Percentiles rank a stretch among this genome's conserved stretches.
Evolutionary conservation across 805 yeast species (phyloP).

Genomic region (Danielozyma ontarioensis): DNA sequence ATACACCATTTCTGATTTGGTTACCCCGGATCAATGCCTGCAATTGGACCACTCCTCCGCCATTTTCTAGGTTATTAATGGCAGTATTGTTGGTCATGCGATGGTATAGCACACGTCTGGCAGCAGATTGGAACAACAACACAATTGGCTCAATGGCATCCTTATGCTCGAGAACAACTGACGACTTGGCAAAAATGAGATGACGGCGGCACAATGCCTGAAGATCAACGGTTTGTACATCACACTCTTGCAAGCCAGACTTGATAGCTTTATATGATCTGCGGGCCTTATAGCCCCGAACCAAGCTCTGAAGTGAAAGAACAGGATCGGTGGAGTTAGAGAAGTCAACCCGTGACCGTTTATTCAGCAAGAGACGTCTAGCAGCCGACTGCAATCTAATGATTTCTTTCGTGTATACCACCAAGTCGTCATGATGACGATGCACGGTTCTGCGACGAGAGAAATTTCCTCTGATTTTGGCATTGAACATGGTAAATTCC

Average conservation of each 20-base stretch:
- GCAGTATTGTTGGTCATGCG: constrained; percentile 9
- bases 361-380: constrained; percentile 18
- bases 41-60: constrained; percentile 18
- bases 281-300: constrained; percentile 26
- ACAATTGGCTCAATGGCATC: constrained; percentile 16
- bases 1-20: constrained; percentile 18
- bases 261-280: constrained; percentile 7
- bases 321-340: neutral
- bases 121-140: constrained; percentile 24
- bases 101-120: constrained; percentile 20
- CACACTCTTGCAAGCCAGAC: constrained; percentile 3
- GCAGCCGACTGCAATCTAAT: constrained; percentile 36
- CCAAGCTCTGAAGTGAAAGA: constrained; percentile 21
- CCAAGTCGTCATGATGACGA: constrained; percentile 30
- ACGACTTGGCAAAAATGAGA: constrained; percentile 12
- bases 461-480: constrained; percentile 47
- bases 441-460: constrained; percentile 25
- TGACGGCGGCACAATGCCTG: constrained; percentile 34
- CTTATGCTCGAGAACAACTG: constrained; percentile 18
- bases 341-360: neutral
- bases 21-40: constrained; percentile 38
- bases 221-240: constrained; percentile 21
- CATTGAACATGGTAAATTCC: constrained; percentile 45
- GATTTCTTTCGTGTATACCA: constrained; percentile 24
- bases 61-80: constrained; percentile 14